phyloP scores from a whole-genome alignment of 352 stramenopile genomes.

The Pythium brachiatum region DNA sequence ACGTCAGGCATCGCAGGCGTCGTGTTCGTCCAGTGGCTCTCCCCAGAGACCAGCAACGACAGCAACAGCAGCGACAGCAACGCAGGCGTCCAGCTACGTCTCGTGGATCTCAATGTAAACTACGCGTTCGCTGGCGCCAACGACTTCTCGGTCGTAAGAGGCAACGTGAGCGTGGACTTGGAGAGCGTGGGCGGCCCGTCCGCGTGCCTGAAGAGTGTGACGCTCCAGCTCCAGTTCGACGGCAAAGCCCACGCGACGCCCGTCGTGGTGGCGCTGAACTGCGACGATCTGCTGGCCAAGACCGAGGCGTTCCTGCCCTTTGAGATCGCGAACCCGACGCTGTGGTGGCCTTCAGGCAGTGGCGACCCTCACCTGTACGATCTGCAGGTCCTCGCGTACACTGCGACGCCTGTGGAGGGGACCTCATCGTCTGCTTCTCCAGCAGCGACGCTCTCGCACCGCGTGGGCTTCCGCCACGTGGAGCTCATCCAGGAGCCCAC shows the following conservation, averaged over 20 bases:
- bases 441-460: constrained; percentile 28
- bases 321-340: constrained; percentile 26
- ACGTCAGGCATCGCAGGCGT: constrained; percentile 59
- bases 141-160: constrained; percentile 37
- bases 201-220: constrained; percentile 15
- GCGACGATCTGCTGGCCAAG: background rate
- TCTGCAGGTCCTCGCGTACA: constrained; percentile 28
- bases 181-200: constrained; percentile 10
- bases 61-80: no score
- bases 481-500: constrained; percentile 59
- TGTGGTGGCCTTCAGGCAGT: constrained; percentile 77
- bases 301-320: constrained; percentile 13
- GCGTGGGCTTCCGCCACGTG: constrained; percentile 56
- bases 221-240: constrained; percentile 51
- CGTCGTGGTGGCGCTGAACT: background rate
- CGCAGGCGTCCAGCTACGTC: constrained; percentile 18
- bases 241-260: constrained; percentile 22
- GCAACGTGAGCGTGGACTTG: constrained; percentile 42
- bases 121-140: constrained; percentile 34
- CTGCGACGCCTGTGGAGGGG: background rate
- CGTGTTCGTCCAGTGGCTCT: constrained; percentile 42
- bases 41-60: constrained; percentile 13
- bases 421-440: background rate
- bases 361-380: constrained; percentile 64
- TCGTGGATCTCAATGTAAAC: constrained; percentile 37